Evolutionary conservation across 805 yeast genomes (phyloP).

Genomic region (Ogataea wickerhamii): DNA sequence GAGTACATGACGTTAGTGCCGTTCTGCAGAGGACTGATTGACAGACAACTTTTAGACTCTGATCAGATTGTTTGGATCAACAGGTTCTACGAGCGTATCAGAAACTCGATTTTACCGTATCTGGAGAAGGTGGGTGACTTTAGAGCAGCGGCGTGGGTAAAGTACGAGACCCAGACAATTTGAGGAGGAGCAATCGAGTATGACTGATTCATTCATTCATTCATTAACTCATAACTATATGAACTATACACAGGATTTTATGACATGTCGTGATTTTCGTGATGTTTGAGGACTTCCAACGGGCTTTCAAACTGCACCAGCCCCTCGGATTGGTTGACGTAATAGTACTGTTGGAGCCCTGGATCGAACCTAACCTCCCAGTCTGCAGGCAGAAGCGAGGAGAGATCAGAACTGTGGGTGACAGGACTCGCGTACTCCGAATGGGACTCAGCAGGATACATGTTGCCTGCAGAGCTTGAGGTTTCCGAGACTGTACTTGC

Average conservation of each 20-base stretch:
- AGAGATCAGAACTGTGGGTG: neutral
- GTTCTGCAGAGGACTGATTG: conserved; percentile 73
- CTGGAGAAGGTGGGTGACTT: conserved; percentile 53
- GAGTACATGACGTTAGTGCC: conserved; percentile 87
- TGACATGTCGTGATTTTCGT: conserved; percentile 7
- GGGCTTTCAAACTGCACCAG: conserved; percentile 43
- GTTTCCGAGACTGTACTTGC: neutral
- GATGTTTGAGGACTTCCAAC: conserved; percentile 34
- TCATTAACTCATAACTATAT: neutral
- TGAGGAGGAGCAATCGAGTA: neutral
- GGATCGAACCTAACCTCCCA: conserved; percentile 39
- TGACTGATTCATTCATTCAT: neutral
- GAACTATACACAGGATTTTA: conserved; percentile 2
- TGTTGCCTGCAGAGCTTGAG: neutral
- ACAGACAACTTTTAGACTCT: conserved; percentile 46
- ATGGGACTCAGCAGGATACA: neutral
- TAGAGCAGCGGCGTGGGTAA: conserved; percentile 67
- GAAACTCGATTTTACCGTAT: conserved; percentile 47
- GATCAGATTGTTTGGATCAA: conserved; percentile 72
- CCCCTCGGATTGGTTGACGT: conserved; percentile 34
- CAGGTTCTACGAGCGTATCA: conserved; percentile 55
- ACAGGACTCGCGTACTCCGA: neutral
- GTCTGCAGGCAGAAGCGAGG: conserved; percentile 22
- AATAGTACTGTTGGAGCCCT: conserved; percentile 38
- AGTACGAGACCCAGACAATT: conserved; percentile 50